These are phyloP conservation scores for Leccinellum luteum DNA, from an alignment of 768 basidiomycete genomes.

Conservation along the genomic window DNA sequence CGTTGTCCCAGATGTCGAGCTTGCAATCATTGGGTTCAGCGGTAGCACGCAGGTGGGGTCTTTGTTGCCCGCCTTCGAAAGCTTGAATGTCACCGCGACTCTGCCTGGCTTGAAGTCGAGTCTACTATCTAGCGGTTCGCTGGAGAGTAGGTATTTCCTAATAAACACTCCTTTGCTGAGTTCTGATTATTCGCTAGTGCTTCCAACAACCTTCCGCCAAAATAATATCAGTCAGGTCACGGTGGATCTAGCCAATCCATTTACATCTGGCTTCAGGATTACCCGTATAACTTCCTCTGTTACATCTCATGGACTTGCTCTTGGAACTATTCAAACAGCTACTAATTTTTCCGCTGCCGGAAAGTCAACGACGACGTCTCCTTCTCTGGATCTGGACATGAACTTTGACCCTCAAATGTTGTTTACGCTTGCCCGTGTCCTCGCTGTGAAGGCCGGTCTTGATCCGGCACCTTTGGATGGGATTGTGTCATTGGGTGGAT, in stretches of 20 bases:
- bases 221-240: conserved; percentile 66
- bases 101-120: conserved; percentile 60
- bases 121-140: conserved; percentile 53
- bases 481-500: conserved; percentile 66
- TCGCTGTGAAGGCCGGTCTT: conserved; percentile 63
- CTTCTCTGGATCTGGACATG: conserved; percentile 57
- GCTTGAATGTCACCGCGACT: conserved; percentile 51
- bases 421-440: conserved; percentile 66
- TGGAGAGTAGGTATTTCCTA: conserved; percentile 42
- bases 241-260: conserved; percentile 64
- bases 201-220: conserved; percentile 58
- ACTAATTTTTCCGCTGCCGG: conserved; percentile 52
- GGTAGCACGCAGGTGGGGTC: conserved; percentile 61
- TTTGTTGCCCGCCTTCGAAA: conserved; percentile 57
- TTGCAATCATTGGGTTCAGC: conserved; percentile 56
- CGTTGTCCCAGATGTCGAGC: conserved; percentile 44
- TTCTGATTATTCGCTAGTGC: conserved; percentile 37
- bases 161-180: not conserved
- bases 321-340: conserved; percentile 58
- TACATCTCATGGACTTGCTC: conserved; percentile 53
- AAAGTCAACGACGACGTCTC: conserved; percentile 54
- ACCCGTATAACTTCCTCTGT: conserved; percentile 61
- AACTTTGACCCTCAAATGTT: conserved; percentile 66
- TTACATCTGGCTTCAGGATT: conserved; percentile 57
- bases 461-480: conserved; percentile 60